phyloP scores from a whole-genome alignment of 768 basidiomycete genomes.

The Amanita inopinata region DNA sequence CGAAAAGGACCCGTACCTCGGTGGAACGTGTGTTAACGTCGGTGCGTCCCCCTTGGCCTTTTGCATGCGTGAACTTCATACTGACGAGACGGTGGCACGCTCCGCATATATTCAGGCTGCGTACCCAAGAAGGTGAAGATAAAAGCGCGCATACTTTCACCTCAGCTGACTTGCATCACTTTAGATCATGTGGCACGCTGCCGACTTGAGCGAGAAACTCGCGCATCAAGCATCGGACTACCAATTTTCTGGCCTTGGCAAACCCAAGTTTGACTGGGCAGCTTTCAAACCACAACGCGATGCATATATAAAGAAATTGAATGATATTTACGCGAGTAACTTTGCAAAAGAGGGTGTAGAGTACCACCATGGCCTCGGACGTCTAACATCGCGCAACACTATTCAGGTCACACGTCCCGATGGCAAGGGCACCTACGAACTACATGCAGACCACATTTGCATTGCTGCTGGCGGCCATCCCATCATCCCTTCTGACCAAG shows the following conservation, averaged over 20 bases:
- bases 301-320: constrained; percentile 84
- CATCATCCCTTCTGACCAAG: constrained; percentile 62
- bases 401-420: constrained; percentile 67
- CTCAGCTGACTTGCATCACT: constrained; percentile 1
- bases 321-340: constrained; percentile 88
- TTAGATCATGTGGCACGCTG: constrained; percentile 97
- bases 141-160: constrained; percentile 1
- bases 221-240: constrained; percentile 65
- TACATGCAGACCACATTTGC: constrained; percentile 70
- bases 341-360: constrained; percentile 83
- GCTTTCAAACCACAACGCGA: constrained; percentile 91
- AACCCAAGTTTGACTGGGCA: constrained; percentile 77
- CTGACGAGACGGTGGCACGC: too few species aligned
- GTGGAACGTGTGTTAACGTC: constrained; percentile 98
- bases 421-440: constrained; percentile 52
- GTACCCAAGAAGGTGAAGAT: constrained; percentile 84
- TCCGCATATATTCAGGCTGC: constrained; percentile 47
- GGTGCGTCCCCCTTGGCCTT: constrained; percentile 39
- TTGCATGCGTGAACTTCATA: neutral
- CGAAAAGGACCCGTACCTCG: constrained; percentile 64
- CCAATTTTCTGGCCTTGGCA: constrained; percentile 50
- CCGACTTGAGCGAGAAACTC: constrained; percentile 81
- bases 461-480: constrained; percentile 86
- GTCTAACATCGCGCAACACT: constrained; percentile 56
- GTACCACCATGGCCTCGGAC: constrained; percentile 70